Conservation (phyloP, 257 asterid genomes). For the Petrea volubilis region DNA sequence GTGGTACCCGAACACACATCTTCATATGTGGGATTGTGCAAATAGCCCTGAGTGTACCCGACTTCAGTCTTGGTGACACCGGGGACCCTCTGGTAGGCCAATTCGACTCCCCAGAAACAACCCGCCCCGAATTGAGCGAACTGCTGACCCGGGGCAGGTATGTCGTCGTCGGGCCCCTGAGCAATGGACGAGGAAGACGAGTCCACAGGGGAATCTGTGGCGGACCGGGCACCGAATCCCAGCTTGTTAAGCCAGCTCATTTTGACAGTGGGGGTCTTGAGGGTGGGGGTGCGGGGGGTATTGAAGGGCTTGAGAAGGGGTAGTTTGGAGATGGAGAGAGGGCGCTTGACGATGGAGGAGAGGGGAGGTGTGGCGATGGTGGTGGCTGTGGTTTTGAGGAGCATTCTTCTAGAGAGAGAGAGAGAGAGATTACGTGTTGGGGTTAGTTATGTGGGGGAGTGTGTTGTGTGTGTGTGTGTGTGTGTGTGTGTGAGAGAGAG, state of each 20-base stretch:
- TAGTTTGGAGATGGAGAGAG: conserved; percentile 34
- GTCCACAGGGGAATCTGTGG: conserved; percentile 48
- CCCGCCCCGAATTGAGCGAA: conserved; percentile 95
- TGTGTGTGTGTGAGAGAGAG: too few relatives aligned
- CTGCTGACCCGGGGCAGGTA: conserved; percentile 72
- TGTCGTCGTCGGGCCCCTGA: conserved; percentile 77
- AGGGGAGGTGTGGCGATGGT: conserved; percentile 34
- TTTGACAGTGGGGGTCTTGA: conserved; percentile 31
- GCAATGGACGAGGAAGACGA: conserved; percentile 61
- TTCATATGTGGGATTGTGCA: conserved; percentile 74
- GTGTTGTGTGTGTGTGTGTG: background rate
- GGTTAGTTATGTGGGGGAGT: conserved; percentile 15
- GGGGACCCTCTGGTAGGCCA: conserved; percentile 83
- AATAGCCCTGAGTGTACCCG: conserved; percentile 74
- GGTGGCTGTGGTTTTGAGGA: conserved; percentile 44
- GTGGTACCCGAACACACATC: conserved; percentile 79
- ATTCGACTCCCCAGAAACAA: conserved; percentile 98
- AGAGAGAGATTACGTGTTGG: conserved; percentile 30
- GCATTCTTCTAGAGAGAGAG: conserved; percentile 38
- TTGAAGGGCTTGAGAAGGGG: conserved; percentile 35
- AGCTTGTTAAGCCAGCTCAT: conserved; percentile 86
- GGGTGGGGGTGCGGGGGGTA: conserved; percentile 25
- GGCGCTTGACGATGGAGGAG: conserved; percentile 39
- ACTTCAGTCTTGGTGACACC: conserved; percentile 89
- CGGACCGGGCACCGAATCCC: conserved; percentile 68